Percentiles rank a stretch among this genome's conserved stretches.
Evolutionary conservation across 495 filamentous ascomycete genomes (phyloP).

Genomic region (Aspergillus funiculosus): DNA sequence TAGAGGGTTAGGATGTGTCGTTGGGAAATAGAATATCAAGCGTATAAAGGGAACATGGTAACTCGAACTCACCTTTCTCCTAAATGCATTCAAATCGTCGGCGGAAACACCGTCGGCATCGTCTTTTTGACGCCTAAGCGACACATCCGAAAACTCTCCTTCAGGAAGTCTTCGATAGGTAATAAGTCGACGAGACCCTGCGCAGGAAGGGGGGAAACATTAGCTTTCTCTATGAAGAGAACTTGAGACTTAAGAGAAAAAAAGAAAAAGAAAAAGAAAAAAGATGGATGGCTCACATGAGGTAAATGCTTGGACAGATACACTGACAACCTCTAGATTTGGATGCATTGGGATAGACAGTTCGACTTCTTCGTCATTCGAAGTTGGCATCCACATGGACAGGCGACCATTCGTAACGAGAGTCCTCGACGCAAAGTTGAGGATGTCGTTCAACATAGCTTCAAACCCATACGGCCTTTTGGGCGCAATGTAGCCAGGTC

Average conservation of each 20-base stretch:
- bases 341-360: conserved; percentile 73
- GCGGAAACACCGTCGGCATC: conserved; percentile 47
- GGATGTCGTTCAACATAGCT: conserved; percentile 81
- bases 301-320: conserved; percentile 80
- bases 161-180: conserved; percentile 73
- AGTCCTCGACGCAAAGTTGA: conserved; percentile 70
- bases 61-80: conserved; percentile 48
- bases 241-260: not conserved
- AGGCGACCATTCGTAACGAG: conserved; percentile 78
- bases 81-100: conserved; percentile 76
- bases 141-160: conserved; percentile 45
- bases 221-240: not conserved
- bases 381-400: conserved; percentile 96
- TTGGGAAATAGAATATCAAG: not conserved
- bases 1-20: not conserved
- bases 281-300: conserved; percentile 57
- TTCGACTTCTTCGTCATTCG: conserved; percentile 69
- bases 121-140: conserved; percentile 31
- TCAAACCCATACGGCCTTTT: conserved; percentile 88
- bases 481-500: conserved; percentile 76
- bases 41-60: too few relatives aligned
- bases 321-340: conserved; percentile 64
- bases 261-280: conserved; percentile 7
- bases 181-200: conserved; percentile 80
- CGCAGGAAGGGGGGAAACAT: not conserved